Base-by-base conservation (phyloP, 495 filamentous ascomycete species). In the Podospora tetraspora region DNA sequence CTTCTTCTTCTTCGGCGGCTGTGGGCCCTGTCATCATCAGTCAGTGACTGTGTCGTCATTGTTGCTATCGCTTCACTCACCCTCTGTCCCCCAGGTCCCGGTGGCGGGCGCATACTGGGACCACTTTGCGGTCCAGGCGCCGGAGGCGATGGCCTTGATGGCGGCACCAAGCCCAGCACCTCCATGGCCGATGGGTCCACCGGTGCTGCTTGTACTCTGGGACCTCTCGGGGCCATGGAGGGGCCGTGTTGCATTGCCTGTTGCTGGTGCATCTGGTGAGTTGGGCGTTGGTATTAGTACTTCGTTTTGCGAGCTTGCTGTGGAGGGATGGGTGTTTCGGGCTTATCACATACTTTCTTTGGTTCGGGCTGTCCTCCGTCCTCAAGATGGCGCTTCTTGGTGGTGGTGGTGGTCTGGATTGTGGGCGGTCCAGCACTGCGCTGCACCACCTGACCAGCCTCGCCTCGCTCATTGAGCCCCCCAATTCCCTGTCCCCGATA, bases 331-430 rank as follows among this genome's bases (percentile, higher is more conserved):
- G 2, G 43, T 9, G 43, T n/a, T 3, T 62, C 61, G 12, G 32
- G 27, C 8, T 16, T 32, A 23, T 21, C 13, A 71, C 69, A 56
- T 69, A 75, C 76, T 65, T 74, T 76, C 62, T 79, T 79, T 19
- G 70, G 68, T 32, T n/a, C 37, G 0, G 69, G 43, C 3, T 63
- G 68, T 8, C 61, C 65, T 3, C 71, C 71, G 22, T 71, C 59
- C 56, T 79, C 77, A 11, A 68, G 66, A 21, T 68, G 27, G 43
- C 77, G 66, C 77, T 78, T 79, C 69, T 76, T 78, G 23, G 60
- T 22, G 37, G 66, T 73, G 4, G 30, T 64, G 25, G 27, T 65
- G 5, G 70, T 64, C 64, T 73, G 75, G 24, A 79, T 76, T 3
- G 69, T 57, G 16, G 77, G 77, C 5, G 66, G 68, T 1, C 63